Base-by-base conservation (phyloP, 2,329 filamentous ascomycete genomes). In the Ceratocystis huliohia region DNA sequence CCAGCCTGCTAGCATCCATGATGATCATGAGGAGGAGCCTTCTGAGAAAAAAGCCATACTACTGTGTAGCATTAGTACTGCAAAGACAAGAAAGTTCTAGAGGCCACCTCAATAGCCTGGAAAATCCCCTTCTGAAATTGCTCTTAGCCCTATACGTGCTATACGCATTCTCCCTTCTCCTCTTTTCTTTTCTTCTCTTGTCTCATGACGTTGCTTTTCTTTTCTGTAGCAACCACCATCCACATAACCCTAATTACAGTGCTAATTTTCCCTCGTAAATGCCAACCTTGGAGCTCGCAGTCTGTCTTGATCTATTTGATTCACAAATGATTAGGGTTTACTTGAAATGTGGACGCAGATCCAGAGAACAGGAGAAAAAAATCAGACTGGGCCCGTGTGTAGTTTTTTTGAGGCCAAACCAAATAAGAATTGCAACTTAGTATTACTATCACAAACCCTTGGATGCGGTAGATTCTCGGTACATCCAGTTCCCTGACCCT, bases 391-490 rank as follows among this genome's bases (percentile, higher is more conserved):
- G 56, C 56, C 56, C 56, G 56, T 59, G 56, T 59, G 56, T 59
- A 10, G n/a, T 37, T 57, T 30, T 57, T 59, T 59, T 33, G 56
- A 59, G 56, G 56, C 56, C 56, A 59, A 59, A 33, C 25, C 28
- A 33, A 17, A 59, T 8, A 15, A 30, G 56, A 59, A 59, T 59
- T 7, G 28, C 1, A n/a, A 17, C 46, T 7, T 22, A 6, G n/a
- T 22, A 48, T 5, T 53, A 28, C 48, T 5, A 28, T 53, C 56
- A n/a, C 25, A 59, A 30, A 22, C 28, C 53, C 8, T n/a, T 59
- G 15, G 13, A 17, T 37, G 3, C 28, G 56, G 56, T 15, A 25
- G 56, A 59, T 59, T 59, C 28, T 13, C 28, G 56, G 56, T 20
- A n/a, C 7, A 33, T 15, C 10, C 37, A 41, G 7, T 7, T 33